phyloP scores from a whole-genome alignment of 2,329 filamentous ascomycete genomes.

The Stachybotrys chlorohalonatus region DNA sequence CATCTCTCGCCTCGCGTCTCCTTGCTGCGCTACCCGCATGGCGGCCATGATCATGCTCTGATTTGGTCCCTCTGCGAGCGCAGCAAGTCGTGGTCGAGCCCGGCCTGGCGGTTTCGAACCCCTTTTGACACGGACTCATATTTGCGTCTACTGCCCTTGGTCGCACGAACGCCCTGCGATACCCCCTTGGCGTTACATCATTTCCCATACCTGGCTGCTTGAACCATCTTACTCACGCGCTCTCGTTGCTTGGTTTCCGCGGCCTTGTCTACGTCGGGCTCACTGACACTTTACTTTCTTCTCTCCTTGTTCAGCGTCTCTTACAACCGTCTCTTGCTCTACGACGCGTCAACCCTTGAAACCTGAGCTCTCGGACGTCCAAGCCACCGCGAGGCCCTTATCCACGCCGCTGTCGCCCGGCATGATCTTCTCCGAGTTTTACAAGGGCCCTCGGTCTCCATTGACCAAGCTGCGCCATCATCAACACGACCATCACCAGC shows the following conservation, averaged over 20 bases:
- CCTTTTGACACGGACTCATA: background rate
- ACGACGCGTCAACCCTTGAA: background rate
- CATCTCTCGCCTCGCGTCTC: background rate
- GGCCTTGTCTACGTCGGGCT: background rate
- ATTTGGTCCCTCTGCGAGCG: background rate
- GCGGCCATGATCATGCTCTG: background rate
- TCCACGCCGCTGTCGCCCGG: constrained; percentile 1
- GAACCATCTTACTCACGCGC: background rate
- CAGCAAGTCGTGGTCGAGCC: background rate
- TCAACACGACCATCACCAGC: constrained; percentile 16
- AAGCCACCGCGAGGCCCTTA: background rate
- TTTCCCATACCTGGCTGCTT: background rate
- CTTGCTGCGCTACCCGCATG: background rate
- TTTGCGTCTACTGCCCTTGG: background rate
- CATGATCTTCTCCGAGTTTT: constrained; percentile 53
- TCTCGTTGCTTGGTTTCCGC: background rate
- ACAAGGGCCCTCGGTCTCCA: constrained; percentile 45
- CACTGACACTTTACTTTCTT: background rate
- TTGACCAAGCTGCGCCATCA: constrained; percentile 40
- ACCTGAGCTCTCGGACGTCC: background rate
- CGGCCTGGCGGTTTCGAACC: background rate
- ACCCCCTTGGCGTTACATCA: background rate
- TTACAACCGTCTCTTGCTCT: background rate
- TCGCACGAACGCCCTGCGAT: background rate
- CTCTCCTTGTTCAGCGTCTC: background rate